These are phyloP conservation scores for Candolleomyces eurysporus DNA, from an alignment of 768 basidiomycete species.

Conservation along the genomic window DNA sequence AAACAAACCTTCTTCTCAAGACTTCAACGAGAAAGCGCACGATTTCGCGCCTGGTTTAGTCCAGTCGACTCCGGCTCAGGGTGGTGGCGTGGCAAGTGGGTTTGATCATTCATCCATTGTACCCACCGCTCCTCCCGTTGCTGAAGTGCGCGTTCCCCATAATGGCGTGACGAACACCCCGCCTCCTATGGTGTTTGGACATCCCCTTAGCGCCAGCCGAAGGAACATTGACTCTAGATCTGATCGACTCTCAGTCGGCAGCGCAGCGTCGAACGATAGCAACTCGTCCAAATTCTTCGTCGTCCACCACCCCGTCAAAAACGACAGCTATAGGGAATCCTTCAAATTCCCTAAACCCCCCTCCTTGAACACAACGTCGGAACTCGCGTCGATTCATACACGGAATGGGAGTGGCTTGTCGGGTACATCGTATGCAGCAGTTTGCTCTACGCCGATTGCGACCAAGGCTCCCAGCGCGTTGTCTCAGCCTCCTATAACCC, in stretches of 20 bases:
- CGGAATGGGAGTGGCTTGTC: neutral
- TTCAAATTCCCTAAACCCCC: constrained; percentile 72
- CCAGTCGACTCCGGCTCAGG: constrained; percentile 36
- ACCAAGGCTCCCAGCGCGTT: constrained; percentile 1
- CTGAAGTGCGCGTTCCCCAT: constrained; percentile 43
- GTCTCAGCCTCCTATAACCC: neutral
- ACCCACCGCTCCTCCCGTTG: constrained; percentile 52
- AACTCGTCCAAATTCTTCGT: constrained; percentile 33
- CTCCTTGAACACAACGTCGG: constrained; percentile 12
- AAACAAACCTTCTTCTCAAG: constrained; percentile 20
- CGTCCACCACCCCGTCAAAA: constrained; percentile 50
- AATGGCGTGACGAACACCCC: neutral
- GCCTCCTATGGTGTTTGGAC: too few relatives aligned
- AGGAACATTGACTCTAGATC: neutral
- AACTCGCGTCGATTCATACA: constrained; percentile 5
- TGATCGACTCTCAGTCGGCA: constrained; percentile 38
- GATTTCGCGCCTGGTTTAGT: constrained; percentile 59
- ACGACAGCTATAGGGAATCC: constrained; percentile 58
- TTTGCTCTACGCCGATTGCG: neutral
- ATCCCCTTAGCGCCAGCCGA: too few relatives aligned
- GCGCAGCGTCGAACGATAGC: constrained; percentile 28
- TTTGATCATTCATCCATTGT: constrained; percentile 20
- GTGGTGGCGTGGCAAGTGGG: constrained; percentile 9
- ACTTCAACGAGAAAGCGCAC: constrained; percentile 23
- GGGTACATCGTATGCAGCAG: neutral